phyloP scores from a whole-genome alignment of 2,329 filamentous ascomycete genomes.

The Aspergillus neotritici region DNA sequence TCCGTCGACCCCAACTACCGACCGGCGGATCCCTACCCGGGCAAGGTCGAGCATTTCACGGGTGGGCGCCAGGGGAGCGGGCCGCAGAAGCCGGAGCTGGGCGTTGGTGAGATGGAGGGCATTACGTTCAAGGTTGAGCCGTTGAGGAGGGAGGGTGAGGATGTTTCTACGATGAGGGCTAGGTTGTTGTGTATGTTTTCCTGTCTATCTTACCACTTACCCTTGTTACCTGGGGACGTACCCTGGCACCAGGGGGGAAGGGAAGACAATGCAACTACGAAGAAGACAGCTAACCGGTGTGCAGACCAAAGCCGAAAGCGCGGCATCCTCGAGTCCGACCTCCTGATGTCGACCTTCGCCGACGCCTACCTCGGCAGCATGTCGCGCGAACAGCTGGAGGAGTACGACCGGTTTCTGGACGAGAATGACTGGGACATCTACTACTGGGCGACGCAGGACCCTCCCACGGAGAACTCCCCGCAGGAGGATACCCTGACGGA shows the following conservation, averaged over 20 bases:
- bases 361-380: constrained; percentile 70
- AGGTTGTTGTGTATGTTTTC: constrained; percentile 60
- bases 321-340: constrained; percentile 90
- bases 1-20: constrained; percentile 52
- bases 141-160: constrained; percentile 76
- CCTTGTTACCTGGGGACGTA: no score
- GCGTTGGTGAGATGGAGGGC: constrained; percentile 80
- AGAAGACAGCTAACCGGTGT: neutral
- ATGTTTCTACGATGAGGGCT: constrained; percentile 77
- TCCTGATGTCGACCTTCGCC: constrained; percentile 93
- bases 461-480: constrained; percentile 36
- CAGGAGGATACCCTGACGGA: constrained; percentile 36
- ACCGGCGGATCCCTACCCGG: constrained; percentile 55
- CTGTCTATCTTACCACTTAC: neutral
- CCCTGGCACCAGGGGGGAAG: no score
- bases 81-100: constrained; percentile 60
- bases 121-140: constrained; percentile 84
- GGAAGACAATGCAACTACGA: no score
- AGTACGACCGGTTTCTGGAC: constrained; percentile 91
- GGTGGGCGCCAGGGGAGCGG: constrained; percentile 54
- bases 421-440: constrained; percentile 99
- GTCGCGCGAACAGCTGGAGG: constrained; percentile 64
- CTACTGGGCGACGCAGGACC: constrained; percentile 95
- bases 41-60: constrained; percentile 61
- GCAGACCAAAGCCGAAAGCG: constrained; percentile 94